Base-by-base conservation (phyloP, 768 basidiomycete species). In the Mycena indigotica region DNA sequence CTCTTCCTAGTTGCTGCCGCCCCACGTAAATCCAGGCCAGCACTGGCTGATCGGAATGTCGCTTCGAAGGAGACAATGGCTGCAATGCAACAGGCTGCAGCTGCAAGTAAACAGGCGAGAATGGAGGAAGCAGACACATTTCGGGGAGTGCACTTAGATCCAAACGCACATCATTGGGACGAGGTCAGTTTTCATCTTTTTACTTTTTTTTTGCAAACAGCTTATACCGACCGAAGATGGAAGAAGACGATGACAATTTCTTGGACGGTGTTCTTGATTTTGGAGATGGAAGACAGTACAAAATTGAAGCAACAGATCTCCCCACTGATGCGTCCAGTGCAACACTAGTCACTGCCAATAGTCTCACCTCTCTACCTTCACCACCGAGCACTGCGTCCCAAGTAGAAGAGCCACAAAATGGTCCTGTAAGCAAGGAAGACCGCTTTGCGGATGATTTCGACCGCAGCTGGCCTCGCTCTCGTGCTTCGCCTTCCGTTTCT, bases 111-210 rank as follows among this genome's bases (percentile, higher is more conserved):
- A 69, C 85, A 85, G 67, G 82, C 85, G 17, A 74, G 88, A 39
- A 73, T 86, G 53, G 89, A 94, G 68, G 91, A 93, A 65, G 88
- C 95, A 5, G 96, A 97, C 70, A 89, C 95, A 0, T 99, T 99
- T 74, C 84, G 95, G 35, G 95, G 95, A 0, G 87, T 93, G 1
- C 95, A 98, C 71, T 76, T 98, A 46, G 88, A 97, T 73, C 92
- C 95, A 49, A 95, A 95, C 65, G 86, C 91, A 3, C 91, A 94
- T 68, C 95, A 98, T 69, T 99, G 97, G 97, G 97, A 98, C 65
- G 95, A 97, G 82, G 95, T 98, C 61, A 60, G 90, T 73, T n/a
- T 38, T 30, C 46, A 17, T 21, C 17, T 52, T 53, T 8, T 54
- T 55, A 30, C 23, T 25, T 48, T 28, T 12, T 52, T 4, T 25